phyloP scores from a whole-genome alignment of 164 flowering plant species.

The Tinospora cordifolia region DNA sequence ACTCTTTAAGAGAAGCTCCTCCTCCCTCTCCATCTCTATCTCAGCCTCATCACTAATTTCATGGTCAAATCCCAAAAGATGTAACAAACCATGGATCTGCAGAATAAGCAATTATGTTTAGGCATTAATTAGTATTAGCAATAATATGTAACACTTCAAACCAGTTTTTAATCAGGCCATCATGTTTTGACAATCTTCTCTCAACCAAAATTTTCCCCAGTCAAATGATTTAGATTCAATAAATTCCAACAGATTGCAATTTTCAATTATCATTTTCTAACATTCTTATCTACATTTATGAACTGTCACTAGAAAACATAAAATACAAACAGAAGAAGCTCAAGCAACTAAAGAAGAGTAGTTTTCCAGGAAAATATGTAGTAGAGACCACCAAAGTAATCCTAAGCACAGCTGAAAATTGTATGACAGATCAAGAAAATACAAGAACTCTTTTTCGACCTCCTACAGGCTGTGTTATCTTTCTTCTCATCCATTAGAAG shows the following conservation, averaged over 20 bases:
- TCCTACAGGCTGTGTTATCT: neutral
- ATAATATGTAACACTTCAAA: neutral
- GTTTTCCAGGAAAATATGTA: neutral
- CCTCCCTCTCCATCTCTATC: conserved; percentile 85
- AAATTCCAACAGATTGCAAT: no score
- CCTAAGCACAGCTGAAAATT: neutral
- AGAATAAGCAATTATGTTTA: no score
- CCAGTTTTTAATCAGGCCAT: neutral
- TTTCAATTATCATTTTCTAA: neutral
- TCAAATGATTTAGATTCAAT: no score
- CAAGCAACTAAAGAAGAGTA: conserved; percentile 4
- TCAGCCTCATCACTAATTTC: conserved; percentile 91
- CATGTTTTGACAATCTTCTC: neutral
- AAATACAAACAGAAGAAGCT: neutral
- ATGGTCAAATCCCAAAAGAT: conserved; percentile 93
- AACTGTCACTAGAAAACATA: neutral
- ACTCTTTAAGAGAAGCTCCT: conserved; percentile 62
- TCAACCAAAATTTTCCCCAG: neutral
- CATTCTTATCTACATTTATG: neutral
- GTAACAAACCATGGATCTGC: conserved; percentile 90
- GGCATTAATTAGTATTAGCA: neutral
- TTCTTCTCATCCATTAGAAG: neutral
- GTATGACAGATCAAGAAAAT: neutral
- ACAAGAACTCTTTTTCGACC: neutral
- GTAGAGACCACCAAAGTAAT: neutral